Base-by-base conservation (phyloP, 306 rosid genomes). In the Fragaria ananassa region DNA sequence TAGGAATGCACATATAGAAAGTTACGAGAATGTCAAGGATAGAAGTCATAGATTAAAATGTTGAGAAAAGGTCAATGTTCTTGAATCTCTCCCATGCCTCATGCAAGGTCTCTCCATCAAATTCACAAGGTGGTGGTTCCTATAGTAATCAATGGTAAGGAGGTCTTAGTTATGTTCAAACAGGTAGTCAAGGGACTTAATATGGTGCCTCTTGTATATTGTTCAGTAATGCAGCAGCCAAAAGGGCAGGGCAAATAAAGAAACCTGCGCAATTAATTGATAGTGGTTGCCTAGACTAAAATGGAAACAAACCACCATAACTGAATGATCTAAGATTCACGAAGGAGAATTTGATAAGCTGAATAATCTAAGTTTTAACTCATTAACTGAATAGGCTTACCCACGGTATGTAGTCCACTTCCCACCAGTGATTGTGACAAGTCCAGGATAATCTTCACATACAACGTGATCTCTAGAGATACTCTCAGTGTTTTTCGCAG, bases 341-440 rank as follows among this genome's bases (percentile, higher is more conserved):
- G 82, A 56, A 57, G 84, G 67, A 77, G 46, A 79, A 47, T 74
- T 79, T 57, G 76, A 81, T 41, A 71, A 74, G 70, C n/a, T 73
- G 44, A 51, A 42, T 49, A 71, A 80, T 71, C 69, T 81, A 54
- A 78, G 35, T 80, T 10, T 44, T 44, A 44, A 10, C 14, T 10
- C 13, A 45, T 74, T 62, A 64, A 71, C 72, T 29, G 72, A 45
- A 31, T 54, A 69, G 76, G 66, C 31, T 62, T 89, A 96, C 99
- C 99, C 84, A 29, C 99, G 97, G 81, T 96, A 96, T 75, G 99
- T 96, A 78, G 99, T 96, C 99, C 99, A 96, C 91, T 96, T 96
- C 84, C 99, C 99, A 42, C 99, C 99, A 1, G 97, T 91, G 74
- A 96, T 91, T 83, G 99, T 96, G 78, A 96, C 98, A 91, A 96